Percentiles rank a stretch among this genome's conserved stretches.
phyloP scores from a whole-genome alignment of 1,284 basidiomycete genomes.

The Moniliella sp. region DNA sequence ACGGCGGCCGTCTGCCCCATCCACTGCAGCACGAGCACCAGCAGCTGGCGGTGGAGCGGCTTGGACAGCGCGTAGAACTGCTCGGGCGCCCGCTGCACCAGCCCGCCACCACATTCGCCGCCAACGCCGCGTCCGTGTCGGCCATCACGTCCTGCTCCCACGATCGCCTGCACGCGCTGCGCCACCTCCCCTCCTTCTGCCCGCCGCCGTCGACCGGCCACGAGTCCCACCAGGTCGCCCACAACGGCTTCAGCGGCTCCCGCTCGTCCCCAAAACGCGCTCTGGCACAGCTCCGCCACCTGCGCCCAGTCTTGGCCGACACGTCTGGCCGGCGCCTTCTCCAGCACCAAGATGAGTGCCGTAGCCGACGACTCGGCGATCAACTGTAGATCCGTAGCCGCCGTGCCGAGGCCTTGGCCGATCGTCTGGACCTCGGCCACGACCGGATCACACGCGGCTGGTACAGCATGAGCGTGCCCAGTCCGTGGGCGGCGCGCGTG shows the following conservation, averaged over 20 bases:
- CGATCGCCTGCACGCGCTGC: conserved; percentile 46
- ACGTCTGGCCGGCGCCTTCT: conserved; percentile 47
- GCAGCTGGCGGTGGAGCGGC: conserved; percentile 46
- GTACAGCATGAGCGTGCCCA: conserved; percentile 68
- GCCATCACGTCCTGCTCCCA: too few species aligned
- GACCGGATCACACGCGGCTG: conserved; percentile 61
- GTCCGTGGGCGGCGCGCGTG: conserved; percentile 55
- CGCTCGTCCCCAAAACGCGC: conserved; percentile 45
- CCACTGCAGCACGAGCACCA: conserved; percentile 53
- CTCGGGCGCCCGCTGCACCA: conserved; percentile 42
- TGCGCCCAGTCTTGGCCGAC: conserved; percentile 51
- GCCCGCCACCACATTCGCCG: conserved; percentile 24
- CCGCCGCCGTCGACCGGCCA: conserved; percentile 48
- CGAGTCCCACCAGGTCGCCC: conserved; percentile 45
- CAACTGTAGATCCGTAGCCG: conserved; percentile 7
- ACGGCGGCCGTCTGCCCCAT: conserved; percentile 53
- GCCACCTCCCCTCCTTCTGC: conserved; percentile 43
- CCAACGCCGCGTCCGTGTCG: background rate
- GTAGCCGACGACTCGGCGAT: conserved; percentile 47
- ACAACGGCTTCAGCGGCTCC: conserved; percentile 41
- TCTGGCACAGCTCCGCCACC: conserved; percentile 54
- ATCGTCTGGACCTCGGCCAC: conserved; percentile 50
- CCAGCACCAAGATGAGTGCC: conserved; percentile 57
- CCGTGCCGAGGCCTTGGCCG: too few species aligned
- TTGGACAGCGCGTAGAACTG: conserved; percentile 49